Evolutionary conservation across 495 filamentous ascomycete species (phyloP).

Genomic region (Ramalina peruviana): DNA sequence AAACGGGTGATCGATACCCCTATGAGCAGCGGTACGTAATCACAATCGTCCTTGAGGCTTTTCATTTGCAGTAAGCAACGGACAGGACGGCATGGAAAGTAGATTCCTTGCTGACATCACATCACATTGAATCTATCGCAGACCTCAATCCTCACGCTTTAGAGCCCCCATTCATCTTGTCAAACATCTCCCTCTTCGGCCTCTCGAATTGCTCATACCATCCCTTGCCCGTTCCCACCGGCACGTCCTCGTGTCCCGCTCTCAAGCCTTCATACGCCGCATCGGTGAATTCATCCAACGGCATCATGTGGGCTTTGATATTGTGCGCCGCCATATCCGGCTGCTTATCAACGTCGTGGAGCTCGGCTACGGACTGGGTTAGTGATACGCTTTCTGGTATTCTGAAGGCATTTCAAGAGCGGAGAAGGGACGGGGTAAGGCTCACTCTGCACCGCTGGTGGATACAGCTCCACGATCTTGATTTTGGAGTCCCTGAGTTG

Average conservation of each 20-base stretch:
- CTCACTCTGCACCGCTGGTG: constrained; percentile 51
- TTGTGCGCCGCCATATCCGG: constrained; percentile 9
- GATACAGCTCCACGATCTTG: constrained; percentile 51
- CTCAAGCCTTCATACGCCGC: constrained; percentile 39
- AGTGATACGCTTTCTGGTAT: background rate
- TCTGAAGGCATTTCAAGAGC: background rate
- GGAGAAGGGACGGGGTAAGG: background rate
- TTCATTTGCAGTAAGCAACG: too few species aligned
- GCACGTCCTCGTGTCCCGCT: constrained; percentile 33
- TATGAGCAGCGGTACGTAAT: too few species aligned
- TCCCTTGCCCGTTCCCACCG: constrained; percentile 14
- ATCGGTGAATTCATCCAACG: constrained; percentile 42
- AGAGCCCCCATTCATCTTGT: constrained; percentile 11
- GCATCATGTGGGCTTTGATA: constrained; percentile 40
- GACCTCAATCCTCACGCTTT: too few species aligned
- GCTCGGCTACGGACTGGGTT: constrained; percentile 16
- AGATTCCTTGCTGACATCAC: too few species aligned
- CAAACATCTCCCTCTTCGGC: constrained; percentile 18
- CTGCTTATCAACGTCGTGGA: constrained; percentile 28
- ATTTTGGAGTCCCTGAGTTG: constrained; percentile 40
- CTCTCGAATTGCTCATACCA: constrained; percentile 15
- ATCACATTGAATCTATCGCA: too few species aligned
- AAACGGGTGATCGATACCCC: too few species aligned
- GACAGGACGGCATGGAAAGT: too few species aligned
- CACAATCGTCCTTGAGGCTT: too few species aligned